A percentile compares a stretch with the other conserved stretches of the same genome.
These are phyloP conservation scores for Penicillium fuscoglaucum DNA, from an alignment of 2,329 filamentous ascomycete species.

Conservation along the genomic window DNA sequence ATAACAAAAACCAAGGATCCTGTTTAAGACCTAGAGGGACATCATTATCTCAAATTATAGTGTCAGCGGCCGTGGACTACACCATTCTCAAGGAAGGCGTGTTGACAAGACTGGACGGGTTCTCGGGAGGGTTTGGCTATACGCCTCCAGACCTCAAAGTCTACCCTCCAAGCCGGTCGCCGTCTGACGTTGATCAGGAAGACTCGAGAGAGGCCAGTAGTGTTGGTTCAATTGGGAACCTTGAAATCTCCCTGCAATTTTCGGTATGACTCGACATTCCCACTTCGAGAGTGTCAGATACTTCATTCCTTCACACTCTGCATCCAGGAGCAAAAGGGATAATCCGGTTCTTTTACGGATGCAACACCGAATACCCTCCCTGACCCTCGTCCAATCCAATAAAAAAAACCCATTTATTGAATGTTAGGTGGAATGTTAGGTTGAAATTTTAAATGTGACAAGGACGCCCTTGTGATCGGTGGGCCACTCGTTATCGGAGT, in stretches of 20 bases:
- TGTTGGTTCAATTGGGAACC: neutral
- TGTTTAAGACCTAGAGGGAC: neutral
- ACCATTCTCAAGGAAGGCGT: neutral
- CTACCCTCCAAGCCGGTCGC: neutral
- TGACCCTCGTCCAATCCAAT: too few relatives aligned
- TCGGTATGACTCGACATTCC: neutral
- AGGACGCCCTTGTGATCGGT: neutral
- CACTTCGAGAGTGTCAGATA: too few relatives aligned
- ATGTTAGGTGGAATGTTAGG: neutral
- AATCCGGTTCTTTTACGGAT: too few relatives aligned
- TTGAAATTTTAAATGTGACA: neutral
- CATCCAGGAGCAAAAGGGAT: too few relatives aligned
- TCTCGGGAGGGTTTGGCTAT: neutral
- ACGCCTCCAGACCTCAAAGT: neutral
- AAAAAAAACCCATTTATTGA: neutral
- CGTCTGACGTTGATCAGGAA: neutral
- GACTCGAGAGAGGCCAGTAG: neutral
- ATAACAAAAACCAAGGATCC: too few relatives aligned
- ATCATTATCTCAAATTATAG: neutral
- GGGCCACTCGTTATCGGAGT: neutral
- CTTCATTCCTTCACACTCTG: too few relatives aligned
- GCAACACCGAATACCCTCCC: too few relatives aligned
- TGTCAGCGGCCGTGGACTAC: neutral
- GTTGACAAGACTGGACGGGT: neutral
- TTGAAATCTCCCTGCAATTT: neutral